Evolutionary conservation across 148 eudicot species (phyloP), one percentile per base, ranked within the genome.

Genomic region (Hydrangea macrophylla): DNA sequence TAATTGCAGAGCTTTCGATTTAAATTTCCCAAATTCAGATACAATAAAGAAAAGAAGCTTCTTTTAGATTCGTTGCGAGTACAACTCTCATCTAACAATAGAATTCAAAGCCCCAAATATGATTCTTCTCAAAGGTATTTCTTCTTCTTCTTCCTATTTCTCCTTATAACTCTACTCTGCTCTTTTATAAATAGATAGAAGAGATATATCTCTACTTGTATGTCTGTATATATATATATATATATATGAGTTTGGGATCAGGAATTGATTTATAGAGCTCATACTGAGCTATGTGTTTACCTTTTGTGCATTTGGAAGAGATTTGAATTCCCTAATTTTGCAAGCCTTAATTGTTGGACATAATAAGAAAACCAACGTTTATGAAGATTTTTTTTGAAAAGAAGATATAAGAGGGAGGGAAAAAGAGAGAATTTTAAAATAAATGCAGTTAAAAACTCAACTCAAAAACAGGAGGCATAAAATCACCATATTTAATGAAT

Each of bases 1-100:
- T 48, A 48, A 48, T 48, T 48, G 22, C 53, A 48, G 53, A 48
- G 53, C 53, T 48, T 48, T 22, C n/a, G n/a, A n/a, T n/a, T 48
- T 48, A 2, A 15, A 17, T n/a, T 15, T 48, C 22, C 7, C 53
- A 48, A 48, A 48, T 48, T n/a, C n/a, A 48, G 22, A n/a, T 20
- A 48, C 23, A n/a, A 48, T 48, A 18, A 15, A 48, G 23, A 15
- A 1, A 18, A 48, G 53, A 48, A 48, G 53, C 23, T 48, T 48
- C 53, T 48, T 48, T 48, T 48, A 48, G 53, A 48, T 48, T 48
- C 53, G 53, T 1, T 18, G 53, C 53, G 6, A 48, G 3, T 48
- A 17, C 22, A 48, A 6, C n/a, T 18, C 53, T 48, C 23, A 48
- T 15, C 53, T 48, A 18, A 15, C 53, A 35, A 35, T 8, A 35